Percentiles rank a stretch among this genome's conserved stretches.
Conservation (phyloP, 2,329 filamentous ascomycete genomes). For the Alternaria sp. region DNA sequence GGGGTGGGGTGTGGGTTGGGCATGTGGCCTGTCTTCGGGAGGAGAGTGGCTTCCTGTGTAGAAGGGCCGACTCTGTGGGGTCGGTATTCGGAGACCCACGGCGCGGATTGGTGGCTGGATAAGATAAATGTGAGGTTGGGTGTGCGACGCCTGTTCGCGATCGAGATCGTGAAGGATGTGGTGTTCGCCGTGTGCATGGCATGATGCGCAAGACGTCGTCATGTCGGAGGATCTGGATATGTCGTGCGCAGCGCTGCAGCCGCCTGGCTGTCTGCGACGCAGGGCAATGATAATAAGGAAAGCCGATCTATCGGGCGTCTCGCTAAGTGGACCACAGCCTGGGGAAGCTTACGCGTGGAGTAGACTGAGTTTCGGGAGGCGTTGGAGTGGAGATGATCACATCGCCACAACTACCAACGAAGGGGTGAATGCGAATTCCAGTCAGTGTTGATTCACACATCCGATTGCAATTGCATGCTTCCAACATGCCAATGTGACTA, state of each 20-base stretch:
- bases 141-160: not conserved
- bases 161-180: not conserved
- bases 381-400: not conserved
- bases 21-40: not conserved
- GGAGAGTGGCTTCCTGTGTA: slow-evolving; percentile 2
- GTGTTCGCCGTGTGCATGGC: not conserved
- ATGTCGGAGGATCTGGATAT: not conserved
- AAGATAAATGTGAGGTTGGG: not conserved
- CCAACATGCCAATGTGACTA: not conserved
- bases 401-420: not conserved
- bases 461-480: not conserved
- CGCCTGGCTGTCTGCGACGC: slow-evolving; percentile 4
- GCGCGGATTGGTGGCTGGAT: not conserved
- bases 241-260: slow-evolving; percentile 10
- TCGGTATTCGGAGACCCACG: not conserved
- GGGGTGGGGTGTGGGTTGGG: not conserved
- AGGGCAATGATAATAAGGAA: slow-evolving; percentile 8
- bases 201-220: not conserved
- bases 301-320: not conserved
- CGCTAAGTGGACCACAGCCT: not conserved
- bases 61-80: slow-evolving; percentile 12
- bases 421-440: not conserved
- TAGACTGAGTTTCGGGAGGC: slow-evolving; percentile 2
- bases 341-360: slow-evolving; percentile 2
- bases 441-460: not conserved